A percentile compares a stretch with the other conserved stretches of the same genome.
Evolutionary conservation across 2,329 filamentous ascomycete species (phyloP).

Genomic region (Thelonectria discophora): DNA sequence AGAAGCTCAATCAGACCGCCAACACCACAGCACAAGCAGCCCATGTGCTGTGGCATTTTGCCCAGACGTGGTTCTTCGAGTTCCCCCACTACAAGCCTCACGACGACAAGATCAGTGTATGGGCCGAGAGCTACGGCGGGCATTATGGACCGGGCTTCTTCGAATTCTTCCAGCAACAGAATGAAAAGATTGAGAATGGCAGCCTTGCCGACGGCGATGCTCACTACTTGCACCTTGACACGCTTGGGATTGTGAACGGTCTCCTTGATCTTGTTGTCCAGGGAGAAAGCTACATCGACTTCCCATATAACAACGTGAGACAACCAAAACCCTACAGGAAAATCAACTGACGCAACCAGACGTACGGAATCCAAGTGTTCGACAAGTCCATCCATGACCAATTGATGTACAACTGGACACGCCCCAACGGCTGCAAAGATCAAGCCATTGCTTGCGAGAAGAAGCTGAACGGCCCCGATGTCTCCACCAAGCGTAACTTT

Average conservation of each 20-base stretch:
- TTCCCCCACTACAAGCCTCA: slow-evolving; percentile 67
- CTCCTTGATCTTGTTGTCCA: slow-evolving; percentile 72
- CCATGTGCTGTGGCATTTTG: slow-evolving; percentile 70
- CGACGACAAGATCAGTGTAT: slow-evolving; percentile 68
- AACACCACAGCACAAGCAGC: slow-evolving; percentile 66
- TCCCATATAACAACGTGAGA: slow-evolving; percentile 64
- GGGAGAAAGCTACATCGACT: slow-evolving; percentile 62
- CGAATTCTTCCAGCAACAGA: slow-evolving; percentile 67
- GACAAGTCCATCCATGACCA: slow-evolving; percentile 52
- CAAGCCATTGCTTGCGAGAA: slow-evolving; percentile 61
- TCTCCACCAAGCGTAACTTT: background rate
- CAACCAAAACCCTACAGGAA: background rate
- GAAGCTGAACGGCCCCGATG: slow-evolving; percentile 59
- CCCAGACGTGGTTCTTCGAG: slow-evolving; percentile 66
- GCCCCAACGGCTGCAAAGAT: slow-evolving; percentile 60
- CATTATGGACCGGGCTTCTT: slow-evolving; percentile 74
- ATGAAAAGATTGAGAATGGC: slow-evolving; percentile 54
- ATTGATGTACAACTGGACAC: slow-evolving; percentile 43
- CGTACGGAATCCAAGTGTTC: slow-evolving; percentile 68
- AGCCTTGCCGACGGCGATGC: slow-evolving; percentile 51
- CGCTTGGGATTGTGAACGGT: slow-evolving; percentile 76
- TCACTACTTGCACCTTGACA: slow-evolving; percentile 62
- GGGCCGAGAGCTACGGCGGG: slow-evolving; percentile 75
- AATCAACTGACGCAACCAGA: slow-evolving; percentile 16
- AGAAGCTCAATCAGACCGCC: slow-evolving; percentile 40